Evolutionary conservation across 495 filamentous ascomycete genomes (phyloP), one percentile per base, ranked within the genome.

Genomic region (Sordaria brevicollis): DNA sequence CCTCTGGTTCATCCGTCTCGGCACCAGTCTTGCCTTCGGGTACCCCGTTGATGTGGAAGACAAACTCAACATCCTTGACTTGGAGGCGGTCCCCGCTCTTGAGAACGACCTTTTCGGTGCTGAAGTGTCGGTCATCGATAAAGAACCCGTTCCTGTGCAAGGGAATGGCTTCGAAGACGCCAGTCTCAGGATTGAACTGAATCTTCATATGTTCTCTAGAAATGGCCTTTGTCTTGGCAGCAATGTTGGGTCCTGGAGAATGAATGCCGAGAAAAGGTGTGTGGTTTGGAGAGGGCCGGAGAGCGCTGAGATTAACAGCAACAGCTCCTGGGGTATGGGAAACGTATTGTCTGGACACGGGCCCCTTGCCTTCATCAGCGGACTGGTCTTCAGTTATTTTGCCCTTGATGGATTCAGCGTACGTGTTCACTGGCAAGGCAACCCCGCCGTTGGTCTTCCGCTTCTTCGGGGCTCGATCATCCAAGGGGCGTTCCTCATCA

Each of bases 91-190:
- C 89, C 43, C 91, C 90, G 74, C 91, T 91, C 66, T 88, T 84
- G 66, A 97, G 80, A 9, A 88, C 85, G 25, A 91, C 85, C 19
- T 87, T 81, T 38, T 88, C 84, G 41, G 89, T 88, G 17, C 84
- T 82, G 74, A 89, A 84, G 78, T 88, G 90, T 67, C 89, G 85
- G 37, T 91, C 91, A 66, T 97, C 90, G 65, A 92, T 87, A 71
- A 94, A 96, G 36, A 91, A 90, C 35, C 93, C 93, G 76, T 97
- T 97, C 73, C 89, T 87, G 67, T 94, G 93, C 74, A 94, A 81
- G 4, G 96, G 88, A 41, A 90, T 84, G 74, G 95, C 87, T 75
- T 96, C 90, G 71, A 94, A 99, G 15, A 89, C 78, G 68, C 89
- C 86, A 71, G 85, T 86, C 25, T 89, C 85, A 70, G 89, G 89